A percentile compares a stretch with the other conserved stretches of the same genome.
phyloP scores from a whole-genome alignment of 2,329 filamentous ascomycete species.

The Aaosphaeria arxii region DNA sequence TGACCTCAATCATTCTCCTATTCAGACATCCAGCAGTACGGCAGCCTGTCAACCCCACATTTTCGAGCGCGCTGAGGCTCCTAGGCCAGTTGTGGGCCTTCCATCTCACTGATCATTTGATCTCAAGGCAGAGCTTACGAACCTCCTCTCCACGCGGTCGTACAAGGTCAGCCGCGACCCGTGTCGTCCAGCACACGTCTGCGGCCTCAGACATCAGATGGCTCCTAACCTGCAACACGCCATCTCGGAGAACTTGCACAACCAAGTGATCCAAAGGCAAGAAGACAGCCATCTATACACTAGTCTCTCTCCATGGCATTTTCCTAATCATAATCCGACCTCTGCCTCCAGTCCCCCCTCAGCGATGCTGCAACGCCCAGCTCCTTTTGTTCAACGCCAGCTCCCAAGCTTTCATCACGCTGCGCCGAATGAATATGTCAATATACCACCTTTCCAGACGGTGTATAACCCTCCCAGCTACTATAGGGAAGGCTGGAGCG shows the following conservation, averaged over 20 bases:
- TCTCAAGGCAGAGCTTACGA: neutral
- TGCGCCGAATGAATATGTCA: slow-evolving; percentile 18
- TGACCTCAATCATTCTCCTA: too few species aligned
- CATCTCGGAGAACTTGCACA: slow-evolving; percentile 21
- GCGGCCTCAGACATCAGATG: slow-evolving; percentile 5
- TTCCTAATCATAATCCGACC: slow-evolving; percentile 14
- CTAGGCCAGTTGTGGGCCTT: neutral
- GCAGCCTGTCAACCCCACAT: too few species aligned
- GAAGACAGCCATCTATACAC: slow-evolving; percentile 15
- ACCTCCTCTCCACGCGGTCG: neutral
- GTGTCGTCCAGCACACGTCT: neutral
- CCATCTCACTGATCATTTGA: too few species aligned
- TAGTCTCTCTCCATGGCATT: slow-evolving; percentile 21
- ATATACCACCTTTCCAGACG: slow-evolving; percentile 5
- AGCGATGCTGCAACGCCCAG: slow-evolving; percentile 6
- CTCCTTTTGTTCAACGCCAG: neutral
- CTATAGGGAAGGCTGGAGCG: slow-evolving; percentile 16
- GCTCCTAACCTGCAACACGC: slow-evolving; percentile 27
- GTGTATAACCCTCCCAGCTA: slow-evolving; percentile 16
- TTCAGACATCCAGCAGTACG: too few species aligned
- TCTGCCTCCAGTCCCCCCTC: slow-evolving; percentile 7
- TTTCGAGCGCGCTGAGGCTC: neutral
- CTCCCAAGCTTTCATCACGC: slow-evolving; percentile 18
- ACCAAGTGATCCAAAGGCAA: slow-evolving; percentile 15
- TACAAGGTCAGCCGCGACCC: neutral